Evolutionary conservation across 1,284 basidiomycete genomes (phyloP).

Genomic region (Fomitopsis pinicola): DNA sequence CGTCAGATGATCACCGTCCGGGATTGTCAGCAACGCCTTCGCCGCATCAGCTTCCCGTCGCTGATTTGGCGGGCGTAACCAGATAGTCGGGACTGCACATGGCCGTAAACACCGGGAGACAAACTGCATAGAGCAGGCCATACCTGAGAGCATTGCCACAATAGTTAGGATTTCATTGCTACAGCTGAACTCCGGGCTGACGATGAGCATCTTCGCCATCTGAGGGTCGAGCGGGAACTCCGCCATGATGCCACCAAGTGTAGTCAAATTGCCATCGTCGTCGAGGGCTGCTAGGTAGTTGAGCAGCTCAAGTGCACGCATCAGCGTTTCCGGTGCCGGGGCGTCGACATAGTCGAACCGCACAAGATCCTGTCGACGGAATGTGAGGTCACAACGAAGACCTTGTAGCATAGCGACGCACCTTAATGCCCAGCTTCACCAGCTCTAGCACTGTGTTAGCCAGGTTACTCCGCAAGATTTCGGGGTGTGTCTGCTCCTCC

Average conservation of each 20-base stretch:
- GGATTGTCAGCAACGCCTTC: slow-evolving; percentile 85
- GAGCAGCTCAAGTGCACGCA: slow-evolving; percentile 90
- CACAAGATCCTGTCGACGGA: slow-evolving; percentile 60
- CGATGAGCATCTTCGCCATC: slow-evolving; percentile 93
- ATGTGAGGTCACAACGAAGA: too few species aligned
- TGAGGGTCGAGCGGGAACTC: slow-evolving; percentile 96
- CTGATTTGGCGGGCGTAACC: slow-evolving; percentile 86
- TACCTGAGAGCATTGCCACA: slow-evolving; percentile 93
- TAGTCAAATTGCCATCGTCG: slow-evolving; percentile 93
- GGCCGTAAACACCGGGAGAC: background rate
- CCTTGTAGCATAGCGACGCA: slow-evolving; percentile 19
- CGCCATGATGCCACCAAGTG: slow-evolving; percentile 97
- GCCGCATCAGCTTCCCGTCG: slow-evolving; percentile 91
- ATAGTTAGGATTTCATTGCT: slow-evolving; percentile 96
- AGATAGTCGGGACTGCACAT: slow-evolving; percentile 82
- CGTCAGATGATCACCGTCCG: slow-evolving; percentile 95
- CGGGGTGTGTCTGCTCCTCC: slow-evolving; percentile 95
- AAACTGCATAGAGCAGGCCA: slow-evolving; percentile 12
- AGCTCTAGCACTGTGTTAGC: slow-evolving; percentile 94
- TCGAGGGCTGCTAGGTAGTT: slow-evolving; percentile 96
- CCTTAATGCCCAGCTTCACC: slow-evolving; percentile 89
- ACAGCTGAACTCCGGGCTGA: slow-evolving; percentile 93
- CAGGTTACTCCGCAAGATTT: slow-evolving; percentile 90
- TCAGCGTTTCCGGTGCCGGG: slow-evolving; percentile 92
- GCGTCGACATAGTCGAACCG: slow-evolving; percentile 99